Percentiles rank a stretch among this genome's conserved stretches.
Conservation (phyloP, 306 rosid genomes). For the Ochetophila trinervis region DNA sequence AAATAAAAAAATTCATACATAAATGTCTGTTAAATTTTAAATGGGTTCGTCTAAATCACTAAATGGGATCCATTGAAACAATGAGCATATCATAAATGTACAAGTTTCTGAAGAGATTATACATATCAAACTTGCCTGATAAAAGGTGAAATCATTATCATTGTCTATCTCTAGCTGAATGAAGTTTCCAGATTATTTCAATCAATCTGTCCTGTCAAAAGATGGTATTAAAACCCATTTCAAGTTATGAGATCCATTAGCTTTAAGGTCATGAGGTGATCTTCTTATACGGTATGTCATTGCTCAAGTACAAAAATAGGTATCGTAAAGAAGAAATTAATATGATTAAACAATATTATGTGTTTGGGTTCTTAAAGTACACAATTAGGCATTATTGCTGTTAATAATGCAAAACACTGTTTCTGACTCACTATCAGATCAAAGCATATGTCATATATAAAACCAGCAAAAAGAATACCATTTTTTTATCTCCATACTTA, state of each 20-base stretch:
- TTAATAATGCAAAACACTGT: background rate
- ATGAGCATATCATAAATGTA: no score
- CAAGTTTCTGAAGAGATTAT: constrained; percentile 15
- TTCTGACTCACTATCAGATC: background rate
- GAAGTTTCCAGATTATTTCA: constrained; percentile 1
- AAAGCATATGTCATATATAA: background rate
- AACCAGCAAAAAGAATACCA: background rate
- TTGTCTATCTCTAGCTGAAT: constrained; percentile 43
- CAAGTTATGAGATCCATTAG: constrained; percentile 6
- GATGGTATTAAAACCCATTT: constrained; percentile 3
- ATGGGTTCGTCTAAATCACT: no score
- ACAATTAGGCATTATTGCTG: background rate
- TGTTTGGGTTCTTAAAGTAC: background rate
- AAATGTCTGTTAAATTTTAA: no score
- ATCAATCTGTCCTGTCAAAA: constrained; percentile 24
- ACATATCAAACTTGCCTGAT: constrained; percentile 45
- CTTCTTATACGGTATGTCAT: background rate
- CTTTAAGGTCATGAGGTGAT: no score
- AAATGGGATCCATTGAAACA: no score
- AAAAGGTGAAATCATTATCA: constrained; percentile 78
- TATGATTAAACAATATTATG: no score
- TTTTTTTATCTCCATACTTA: background rate
- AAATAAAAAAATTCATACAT: no score
- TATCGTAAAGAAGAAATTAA: background rate
- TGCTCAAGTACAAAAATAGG: background rate